A percentile compares a stretch with the other conserved stretches of the same genome.
These are phyloP conservation scores for Xylaria multiplex DNA, from an alignment of 2,329 filamentous ascomycete species.

Conservation along the genomic window DNA sequence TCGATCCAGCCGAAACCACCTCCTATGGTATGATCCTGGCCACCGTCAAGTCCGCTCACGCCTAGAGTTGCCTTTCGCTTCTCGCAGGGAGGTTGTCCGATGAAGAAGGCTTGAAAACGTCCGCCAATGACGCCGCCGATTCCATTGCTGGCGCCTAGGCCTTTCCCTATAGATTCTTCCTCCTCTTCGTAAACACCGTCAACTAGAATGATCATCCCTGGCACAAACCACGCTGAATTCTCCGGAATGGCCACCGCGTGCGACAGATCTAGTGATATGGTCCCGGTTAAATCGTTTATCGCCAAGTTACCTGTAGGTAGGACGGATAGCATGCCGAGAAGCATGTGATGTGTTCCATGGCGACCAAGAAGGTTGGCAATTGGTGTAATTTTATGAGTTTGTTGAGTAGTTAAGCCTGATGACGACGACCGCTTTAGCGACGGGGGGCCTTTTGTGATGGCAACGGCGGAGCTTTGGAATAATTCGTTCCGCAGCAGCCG, in stretches of 20 bases:
- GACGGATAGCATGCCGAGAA: slow-evolving; percentile 83
- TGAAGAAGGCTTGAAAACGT: slow-evolving; percentile 87
- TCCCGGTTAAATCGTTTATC: slow-evolving; percentile 87
- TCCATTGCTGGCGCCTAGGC: slow-evolving; percentile 79
- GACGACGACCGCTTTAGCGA: slow-evolving; percentile 69
- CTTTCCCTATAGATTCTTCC: slow-evolving; percentile 74
- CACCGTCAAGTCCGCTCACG: slow-evolving; percentile 68
- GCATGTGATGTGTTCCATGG: slow-evolving; percentile 83
- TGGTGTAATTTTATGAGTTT: slow-evolving; percentile 87
- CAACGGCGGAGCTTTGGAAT: slow-evolving; percentile 85
- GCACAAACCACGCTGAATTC: slow-evolving; percentile 89
- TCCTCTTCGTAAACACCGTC: slow-evolving; percentile 98
- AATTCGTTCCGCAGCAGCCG: slow-evolving; percentile 90
- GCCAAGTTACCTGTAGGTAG: slow-evolving; percentile 84
- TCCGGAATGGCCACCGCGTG: slow-evolving; percentile 85
- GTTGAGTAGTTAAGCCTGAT: slow-evolving; percentile 61
- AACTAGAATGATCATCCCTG: slow-evolving; percentile 94
- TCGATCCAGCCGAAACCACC: slow-evolving; percentile 97
- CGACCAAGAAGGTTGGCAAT: slow-evolving; percentile 81
- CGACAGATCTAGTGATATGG: slow-evolving; percentile 83
- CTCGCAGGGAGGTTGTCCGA: slow-evolving; percentile 92
- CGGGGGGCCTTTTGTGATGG: slow-evolving; percentile 64
- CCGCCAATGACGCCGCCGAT: slow-evolving; percentile 93
- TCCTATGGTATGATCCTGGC: slow-evolving; percentile 70
- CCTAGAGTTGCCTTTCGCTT: slow-evolving; percentile 82